These are phyloP conservation scores for Zygosaccharomyces pseudobailii DNA, from an alignment of 1,139 yeast genomes.

Conservation along the genomic window DNA sequence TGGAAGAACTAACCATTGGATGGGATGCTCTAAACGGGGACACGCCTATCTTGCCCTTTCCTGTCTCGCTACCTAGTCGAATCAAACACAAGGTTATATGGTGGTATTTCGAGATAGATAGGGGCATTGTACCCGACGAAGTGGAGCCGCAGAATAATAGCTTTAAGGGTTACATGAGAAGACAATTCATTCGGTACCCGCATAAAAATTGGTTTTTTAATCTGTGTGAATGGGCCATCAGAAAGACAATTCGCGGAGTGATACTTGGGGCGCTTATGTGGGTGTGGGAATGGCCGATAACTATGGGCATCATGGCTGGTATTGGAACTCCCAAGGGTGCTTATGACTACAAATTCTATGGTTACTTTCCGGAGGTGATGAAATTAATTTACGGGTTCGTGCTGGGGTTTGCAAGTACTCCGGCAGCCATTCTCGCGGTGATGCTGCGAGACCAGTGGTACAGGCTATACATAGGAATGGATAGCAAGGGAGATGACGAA, in stretches of 20 bases:
- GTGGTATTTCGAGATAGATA: constrained; percentile 15
- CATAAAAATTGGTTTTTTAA: constrained; percentile 12
- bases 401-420: constrained; percentile 19
- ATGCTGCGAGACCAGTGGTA: constrained; percentile 20
- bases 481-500: background rate
- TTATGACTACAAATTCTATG: constrained; percentile 20
- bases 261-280: constrained; percentile 15
- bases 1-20: constrained; percentile 23
- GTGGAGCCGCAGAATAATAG: constrained; percentile 6
- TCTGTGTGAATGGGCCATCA: constrained; percentile 16
- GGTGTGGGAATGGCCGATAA: constrained; percentile 24
- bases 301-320: constrained; percentile 27
- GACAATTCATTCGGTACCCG: constrained; percentile 13
- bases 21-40: constrained; percentile 15
- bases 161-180: constrained; percentile 9
- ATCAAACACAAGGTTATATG: constrained; percentile 4
- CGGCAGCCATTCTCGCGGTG: constrained; percentile 17
- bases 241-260: constrained; percentile 18
- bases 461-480: background rate
- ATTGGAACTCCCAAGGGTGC: constrained; percentile 15
- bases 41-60: constrained; percentile 13
- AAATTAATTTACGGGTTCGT: constrained; percentile 23
- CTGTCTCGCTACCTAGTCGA: constrained; percentile 4
- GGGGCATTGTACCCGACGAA: constrained; percentile 12
- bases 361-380: constrained; percentile 23